These are phyloP conservation scores for Voacanga thouarsii DNA, from an alignment of 257 asterid genomes.

Conservation along the genomic window DNA sequence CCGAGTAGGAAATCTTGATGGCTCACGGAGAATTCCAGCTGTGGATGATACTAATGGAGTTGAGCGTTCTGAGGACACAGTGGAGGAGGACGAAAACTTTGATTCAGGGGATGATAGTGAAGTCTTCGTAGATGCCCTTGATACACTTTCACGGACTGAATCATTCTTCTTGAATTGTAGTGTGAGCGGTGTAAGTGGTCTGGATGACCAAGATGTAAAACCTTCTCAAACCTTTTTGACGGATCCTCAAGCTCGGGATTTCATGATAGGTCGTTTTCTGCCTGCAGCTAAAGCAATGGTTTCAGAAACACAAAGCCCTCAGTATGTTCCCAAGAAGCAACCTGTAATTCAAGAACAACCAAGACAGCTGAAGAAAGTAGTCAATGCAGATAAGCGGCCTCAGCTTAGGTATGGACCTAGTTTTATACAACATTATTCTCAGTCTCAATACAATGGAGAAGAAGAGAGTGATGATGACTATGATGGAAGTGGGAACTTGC, in stretches of 20 bases:
- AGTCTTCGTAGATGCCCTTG: slow-evolving; percentile 65
- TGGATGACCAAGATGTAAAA: slow-evolving; percentile 41
- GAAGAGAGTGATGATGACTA: slow-evolving; percentile 60
- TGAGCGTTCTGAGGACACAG: slow-evolving; percentile 25
- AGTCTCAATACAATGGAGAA: slow-evolving; percentile 34
- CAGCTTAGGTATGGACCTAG: slow-evolving; percentile 82
- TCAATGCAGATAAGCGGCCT: slow-evolving; percentile 37
- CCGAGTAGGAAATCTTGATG: slow-evolving; percentile 13
- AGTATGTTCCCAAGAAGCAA: slow-evolving; percentile 51
- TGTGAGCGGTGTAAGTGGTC: slow-evolving; percentile 60
- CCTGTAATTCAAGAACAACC: slow-evolving; percentile 30
- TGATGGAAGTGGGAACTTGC: slow-evolving; percentile 32
- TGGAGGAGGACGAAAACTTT: slow-evolving; percentile 28
- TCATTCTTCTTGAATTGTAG: slow-evolving; percentile 75
- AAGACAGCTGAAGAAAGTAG: slow-evolving; percentile 33
- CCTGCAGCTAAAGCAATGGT: slow-evolving; percentile 95
- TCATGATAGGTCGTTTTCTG: slow-evolving; percentile 82
- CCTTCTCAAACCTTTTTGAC: slow-evolving; percentile 26
- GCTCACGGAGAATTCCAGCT: slow-evolving; percentile 9
- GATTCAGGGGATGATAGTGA: slow-evolving; percentile 53
- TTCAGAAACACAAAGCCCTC: slow-evolving; percentile 60
- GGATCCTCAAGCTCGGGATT: slow-evolving; percentile 53
- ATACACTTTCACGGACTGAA: slow-evolving; percentile 64
- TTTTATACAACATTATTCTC: slow-evolving; percentile 47
- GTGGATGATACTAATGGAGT: slow-evolving; percentile 17